Base-by-base conservation (phyloP, 176 grass and related monocot species). In the Ensete glaucum region DNA sequence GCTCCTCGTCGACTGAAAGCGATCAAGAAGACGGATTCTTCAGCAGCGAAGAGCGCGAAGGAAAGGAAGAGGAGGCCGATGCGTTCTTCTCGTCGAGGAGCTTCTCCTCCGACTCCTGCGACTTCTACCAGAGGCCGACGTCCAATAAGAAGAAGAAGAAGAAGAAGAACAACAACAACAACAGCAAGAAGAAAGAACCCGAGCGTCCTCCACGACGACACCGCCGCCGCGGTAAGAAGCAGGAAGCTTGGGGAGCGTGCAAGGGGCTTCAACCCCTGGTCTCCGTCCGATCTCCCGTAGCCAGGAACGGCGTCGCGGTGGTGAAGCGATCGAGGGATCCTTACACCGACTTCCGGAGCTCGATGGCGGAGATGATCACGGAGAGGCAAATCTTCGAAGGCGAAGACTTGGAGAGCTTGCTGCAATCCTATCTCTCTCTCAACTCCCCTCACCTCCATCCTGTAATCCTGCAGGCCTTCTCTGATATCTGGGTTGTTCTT, bases 281-380 rank as follows among this genome's bases (percentile, higher is more conserved):
- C 26, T 72, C 83, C 13, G 23, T 53, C 85, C 19, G 52, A 83
- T 34, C 71, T 72, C 15, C 11, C 4, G 54, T 5, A 1, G 16
- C 8, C 21, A 25, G 12, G 26, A 75, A 58, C 21, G 90, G 90
- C 1, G 91, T 94, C 75, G 90, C 95, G 15, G 90, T 99, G 29
- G 91, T 89, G 67, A 93, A 99, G 79, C 79, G 91, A 11, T 91
- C 95, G 13, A 90, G 76, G 29, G 91, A 99, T 79, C 95, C 95
- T 2, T 94, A 99, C 82, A 21, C 56, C 2, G 95, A 99, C 84
- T 99, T 99, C 86, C 55, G 91, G 34, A 64, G 83, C 12, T 99
- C 95, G 53, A 99, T 99, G 95, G 95, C 88, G 86, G 95, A 99
- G 81, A 99, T 99, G 95, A 88, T 99, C 9, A 74, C 91, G 3